Evolutionary conservation across 2,329 filamentous ascomycete genomes (phyloP), one percentile per base, ranked within the genome.

Genomic region (Stachybotrys chlorohalonatus): DNA sequence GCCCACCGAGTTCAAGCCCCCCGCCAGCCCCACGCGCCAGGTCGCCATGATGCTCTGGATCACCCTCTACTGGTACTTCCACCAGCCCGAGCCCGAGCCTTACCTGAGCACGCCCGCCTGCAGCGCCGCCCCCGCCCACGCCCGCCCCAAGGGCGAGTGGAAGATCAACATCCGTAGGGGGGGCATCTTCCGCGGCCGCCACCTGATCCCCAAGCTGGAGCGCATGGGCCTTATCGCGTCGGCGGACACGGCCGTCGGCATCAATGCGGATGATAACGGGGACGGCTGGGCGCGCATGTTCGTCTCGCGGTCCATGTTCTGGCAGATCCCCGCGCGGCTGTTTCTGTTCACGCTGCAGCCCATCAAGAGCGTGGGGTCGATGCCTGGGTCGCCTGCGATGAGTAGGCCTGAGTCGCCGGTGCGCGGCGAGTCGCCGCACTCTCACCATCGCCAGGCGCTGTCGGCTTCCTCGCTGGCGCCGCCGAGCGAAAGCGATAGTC

Each of bases 41-140:
- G 89, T 96, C 57, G 93, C 93, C 60, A 91, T 96, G 89, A 95
- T 96, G 87, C 79, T 97, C 7, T 97, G 90, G 89, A 84, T 91
- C 39, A 92, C 90, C 1, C 76, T 97, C 47, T 96, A 90, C 75
- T 97, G 93, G 93, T 97, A 97, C 75, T 97, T 96, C 63, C 92
- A 96, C 72, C 90, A 95, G 69, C 80, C 84, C 1, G 80, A 86
- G 62, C 93, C 93, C 0, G 76, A 80, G 24, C 77, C 81, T 0
- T 79, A 82, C 52, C 66, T 94, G 39, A 77, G 78, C 16, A 89
- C 82, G 7, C 74, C 82, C 6, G 75, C 81, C 0, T 88, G 85
- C 1, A 80, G 78, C 59, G 68, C 77, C 55, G 93, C 90, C 0
- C 87, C 87, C 0, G 74, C 81, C 16, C 68, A 72, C 6, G 93